Evolutionary conservation across 192 early-diverging fungal species (phyloP).

Genomic region (Coemansia biformis): DNA sequence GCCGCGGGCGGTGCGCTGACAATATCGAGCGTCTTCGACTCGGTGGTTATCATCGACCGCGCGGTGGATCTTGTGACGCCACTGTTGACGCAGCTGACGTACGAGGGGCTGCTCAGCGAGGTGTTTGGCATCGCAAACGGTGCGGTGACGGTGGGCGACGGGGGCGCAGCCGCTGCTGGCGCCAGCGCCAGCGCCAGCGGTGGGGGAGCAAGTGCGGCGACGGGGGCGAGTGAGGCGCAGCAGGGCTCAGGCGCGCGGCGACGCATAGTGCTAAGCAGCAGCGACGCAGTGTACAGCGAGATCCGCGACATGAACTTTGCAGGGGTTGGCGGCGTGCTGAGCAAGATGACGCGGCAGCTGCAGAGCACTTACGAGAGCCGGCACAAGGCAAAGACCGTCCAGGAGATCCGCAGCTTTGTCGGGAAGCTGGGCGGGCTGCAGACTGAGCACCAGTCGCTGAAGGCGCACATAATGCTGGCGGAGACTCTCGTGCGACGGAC

Average conservation of each 20-base stretch:
- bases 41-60: constrained; percentile 86
- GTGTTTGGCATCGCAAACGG: constrained; percentile 71
- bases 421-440: constrained; percentile 77
- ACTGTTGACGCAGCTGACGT: constrained; percentile 91
- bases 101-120: constrained; percentile 96
- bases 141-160: constrained; percentile 14
- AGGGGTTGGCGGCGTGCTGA: constrained; percentile 77
- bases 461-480: constrained; percentile 52
- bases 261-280: constrained; percentile 74
- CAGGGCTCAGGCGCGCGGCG: no score
- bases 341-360: constrained; percentile 76
- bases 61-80: constrained; percentile 87
- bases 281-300: constrained; percentile 73
- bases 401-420: constrained; percentile 90
- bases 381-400: constrained; percentile 84
- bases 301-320: constrained; percentile 89
- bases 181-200: not conserved
- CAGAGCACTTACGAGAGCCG: constrained; percentile 85
- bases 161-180: no score
- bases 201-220: no score
- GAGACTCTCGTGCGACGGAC: constrained; percentile 79
- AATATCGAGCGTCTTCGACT: constrained; percentile 67
- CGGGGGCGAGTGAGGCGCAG: no score
- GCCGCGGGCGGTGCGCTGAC: constrained; percentile 25
- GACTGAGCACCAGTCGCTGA: constrained; percentile 79